phyloP scores from a whole-genome alignment of 257 asterid genomes.

The Capsicum baccatum region DNA sequence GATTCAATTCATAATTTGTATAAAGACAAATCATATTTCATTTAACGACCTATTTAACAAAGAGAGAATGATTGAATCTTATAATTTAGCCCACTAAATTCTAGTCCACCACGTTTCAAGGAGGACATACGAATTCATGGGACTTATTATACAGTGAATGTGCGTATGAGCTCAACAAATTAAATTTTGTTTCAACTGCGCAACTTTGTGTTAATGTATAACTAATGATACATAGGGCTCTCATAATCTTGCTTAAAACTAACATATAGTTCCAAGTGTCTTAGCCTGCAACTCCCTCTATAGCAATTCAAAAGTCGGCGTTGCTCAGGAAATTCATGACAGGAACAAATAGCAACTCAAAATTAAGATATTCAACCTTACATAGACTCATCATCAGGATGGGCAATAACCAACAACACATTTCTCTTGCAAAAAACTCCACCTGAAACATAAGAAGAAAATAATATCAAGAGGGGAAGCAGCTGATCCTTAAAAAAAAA shows the following conservation, averaged over 20 bases:
- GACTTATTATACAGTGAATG: not conserved
- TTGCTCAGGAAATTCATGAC: not conserved
- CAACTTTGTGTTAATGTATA: not conserved
- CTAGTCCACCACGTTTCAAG: not conserved
- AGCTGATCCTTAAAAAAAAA: constrained; percentile 9
- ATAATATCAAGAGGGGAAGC: constrained; percentile 16
- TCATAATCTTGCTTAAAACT: constrained; percentile 1
- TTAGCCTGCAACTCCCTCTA: constrained; percentile 4
- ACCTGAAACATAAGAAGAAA: constrained; percentile 36
- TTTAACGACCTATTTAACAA: not conserved
- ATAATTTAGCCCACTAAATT: not conserved
- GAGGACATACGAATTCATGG: not conserved
- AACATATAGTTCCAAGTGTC: not conserved
- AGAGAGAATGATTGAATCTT: not conserved
- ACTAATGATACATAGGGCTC: not conserved
- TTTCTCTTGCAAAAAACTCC: constrained; percentile 51
- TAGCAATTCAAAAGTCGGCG: constrained; percentile 2
- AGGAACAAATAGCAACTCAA: constrained; percentile 2
- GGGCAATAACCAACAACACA: constrained; percentile 82
- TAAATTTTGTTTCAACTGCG: constrained; percentile 9
- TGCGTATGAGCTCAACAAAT: not conserved
- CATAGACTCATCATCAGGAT: constrained; percentile 97
- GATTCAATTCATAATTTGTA: not conserved
- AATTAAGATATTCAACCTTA: constrained; percentile 41
- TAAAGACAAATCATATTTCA: not conserved